Base-by-base conservation (phyloP, 2,329 filamentous ascomycete genomes). In the Colletotrichum australisinense region DNA sequence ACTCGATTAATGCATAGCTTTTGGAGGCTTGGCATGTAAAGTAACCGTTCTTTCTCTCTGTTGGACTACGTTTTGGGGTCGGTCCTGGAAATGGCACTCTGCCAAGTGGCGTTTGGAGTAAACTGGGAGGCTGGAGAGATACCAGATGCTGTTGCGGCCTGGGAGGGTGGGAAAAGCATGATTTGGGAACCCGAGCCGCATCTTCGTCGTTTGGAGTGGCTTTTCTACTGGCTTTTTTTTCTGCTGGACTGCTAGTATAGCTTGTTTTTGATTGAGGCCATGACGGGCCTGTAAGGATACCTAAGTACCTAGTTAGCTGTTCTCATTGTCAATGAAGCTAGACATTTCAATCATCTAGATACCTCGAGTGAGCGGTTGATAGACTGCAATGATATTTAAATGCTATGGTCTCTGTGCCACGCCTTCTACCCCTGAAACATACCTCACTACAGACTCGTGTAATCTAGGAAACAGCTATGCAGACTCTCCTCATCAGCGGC, bases 91-190 rank as follows among this genome's bases (percentile, higher is more conserved):
- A 63, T 74, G 72, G 72, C 69, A 66, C 63, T 63, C 72, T 67
- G 71, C 73, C 70, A 75, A 74, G 70, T 76, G 75, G 75, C 73
- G 75, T 76, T 76, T 60, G 73, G 75, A 69, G 75, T 76, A 73
- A 46, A 72, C 49, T 64, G 49, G 71, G 72, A 63, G 58, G 72
- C 69, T 72, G 72, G 60, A 69, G 67, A 76, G 74, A 76, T 76
- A 76, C 75, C 75, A 76, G 69, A 67, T 74, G 67, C 67, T 69
- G 64, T 69, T 72, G 70, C 73, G 65, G 63, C 66, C 63, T 72
- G 63, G 49, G 73, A 75, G 65, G 60, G 71, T 22, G 58, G 56
- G 26, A 73, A 74, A 72, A 69, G 69, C 66, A 66, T 66, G 74
- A 42, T 69, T 74, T 69, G 69, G 63, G 30, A 74, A 52, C 72